A percentile compares a stretch with the other conserved stretches of the same genome.
phyloP scores from a whole-genome alignment of 2,329 filamentous ascomycete genomes.

The Cladosporium sp. region DNA sequence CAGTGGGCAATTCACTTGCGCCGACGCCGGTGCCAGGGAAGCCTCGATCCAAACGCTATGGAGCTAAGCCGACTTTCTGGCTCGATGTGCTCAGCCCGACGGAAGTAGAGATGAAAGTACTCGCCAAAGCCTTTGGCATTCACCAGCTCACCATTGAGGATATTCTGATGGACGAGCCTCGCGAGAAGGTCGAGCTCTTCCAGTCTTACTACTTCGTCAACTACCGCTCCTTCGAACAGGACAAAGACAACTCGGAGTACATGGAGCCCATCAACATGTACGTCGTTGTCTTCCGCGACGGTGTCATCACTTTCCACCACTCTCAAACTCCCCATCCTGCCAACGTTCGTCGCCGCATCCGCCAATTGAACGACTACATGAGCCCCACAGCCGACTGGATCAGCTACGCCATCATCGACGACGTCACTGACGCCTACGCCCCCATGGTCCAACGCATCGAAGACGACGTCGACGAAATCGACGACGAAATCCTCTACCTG shows the following conservation, averaged over 20 bases:
- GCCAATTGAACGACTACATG: slow-evolving; percentile 90
- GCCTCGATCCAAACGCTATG: slow-evolving; percentile 42
- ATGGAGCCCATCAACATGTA: slow-evolving; percentile 97
- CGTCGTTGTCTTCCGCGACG: slow-evolving; percentile 92
- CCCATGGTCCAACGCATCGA: slow-evolving; percentile 91
- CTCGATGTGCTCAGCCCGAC: slow-evolving; percentile 88
- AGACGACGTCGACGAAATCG: slow-evolving; percentile 94
- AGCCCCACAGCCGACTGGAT: slow-evolving; percentile 96
- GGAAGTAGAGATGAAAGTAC: slow-evolving; percentile 90
- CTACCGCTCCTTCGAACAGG: slow-evolving; percentile 96
- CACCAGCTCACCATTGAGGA: slow-evolving; percentile 94
- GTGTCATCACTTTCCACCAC: slow-evolving; percentile 94
- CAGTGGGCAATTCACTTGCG: slow-evolving; percentile 43
- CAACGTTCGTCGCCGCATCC: slow-evolving; percentile 89
- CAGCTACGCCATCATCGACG: slow-evolving; percentile 95
- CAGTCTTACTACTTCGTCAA: slow-evolving; percentile 98
- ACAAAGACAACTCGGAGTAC: slow-evolving; percentile 82
- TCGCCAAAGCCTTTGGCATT: slow-evolving; percentile 90
- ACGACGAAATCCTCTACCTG: slow-evolving; percentile 81
- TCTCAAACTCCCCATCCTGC: slow-evolving; percentile 93
- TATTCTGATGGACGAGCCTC: slow-evolving; percentile 94
- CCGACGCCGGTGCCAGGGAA: slow-evolving; percentile 28
- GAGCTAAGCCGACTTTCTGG: slow-evolving; percentile 93
- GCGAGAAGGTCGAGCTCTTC: slow-evolving; percentile 97
- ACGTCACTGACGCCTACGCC: slow-evolving; percentile 94